Percentiles rank a stretch among this genome's conserved stretches.
phyloP scores from a whole-genome alignment of 192 early-diverging fungal genomes.

The Pecoramyces ruminantium region DNA sequence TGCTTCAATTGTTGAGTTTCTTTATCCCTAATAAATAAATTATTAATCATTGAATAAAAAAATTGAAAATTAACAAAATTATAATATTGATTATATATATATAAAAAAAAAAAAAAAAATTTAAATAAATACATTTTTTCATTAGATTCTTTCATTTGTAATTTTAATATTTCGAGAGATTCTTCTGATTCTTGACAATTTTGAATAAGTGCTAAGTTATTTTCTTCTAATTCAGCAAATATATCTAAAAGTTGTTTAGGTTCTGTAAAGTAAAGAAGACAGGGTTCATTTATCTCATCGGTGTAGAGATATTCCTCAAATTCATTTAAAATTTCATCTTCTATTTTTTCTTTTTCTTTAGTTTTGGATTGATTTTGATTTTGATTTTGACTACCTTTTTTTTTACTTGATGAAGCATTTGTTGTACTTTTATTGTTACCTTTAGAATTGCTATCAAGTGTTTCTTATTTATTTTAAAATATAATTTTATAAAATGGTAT shows the following conservation, averaged over 20 bases:
- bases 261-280: conserved; percentile 24
- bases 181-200: conserved; percentile 45
- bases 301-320: not conserved
- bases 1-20: conserved; percentile 30
- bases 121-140: conserved; percentile 14
- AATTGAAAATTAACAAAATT: not conserved
- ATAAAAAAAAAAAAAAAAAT: too few relatives aligned
- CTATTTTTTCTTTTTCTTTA: not conserved
- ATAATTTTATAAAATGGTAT: too few relatives aligned
- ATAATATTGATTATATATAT: too few relatives aligned
- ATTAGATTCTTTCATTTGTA: conserved; percentile 30
- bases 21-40: conserved; percentile 28
- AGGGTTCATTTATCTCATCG: not conserved
- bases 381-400: conserved; percentile 1
- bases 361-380: not conserved
- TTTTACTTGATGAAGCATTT: not conserved
- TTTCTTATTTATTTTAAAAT: too few relatives aligned
- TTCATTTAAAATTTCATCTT: conserved; percentile 5
- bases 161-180: conserved; percentile 30
- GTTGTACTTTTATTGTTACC: not conserved
- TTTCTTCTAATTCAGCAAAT: conserved; percentile 41
- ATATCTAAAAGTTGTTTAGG: conserved; percentile 36
- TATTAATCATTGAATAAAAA: too few relatives aligned
- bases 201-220: conserved; percentile 37
- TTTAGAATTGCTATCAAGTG: not conserved